Conservation (phyloP, 2,329 filamentous ascomycete genomes). For the Thelonectria blattea region DNA sequence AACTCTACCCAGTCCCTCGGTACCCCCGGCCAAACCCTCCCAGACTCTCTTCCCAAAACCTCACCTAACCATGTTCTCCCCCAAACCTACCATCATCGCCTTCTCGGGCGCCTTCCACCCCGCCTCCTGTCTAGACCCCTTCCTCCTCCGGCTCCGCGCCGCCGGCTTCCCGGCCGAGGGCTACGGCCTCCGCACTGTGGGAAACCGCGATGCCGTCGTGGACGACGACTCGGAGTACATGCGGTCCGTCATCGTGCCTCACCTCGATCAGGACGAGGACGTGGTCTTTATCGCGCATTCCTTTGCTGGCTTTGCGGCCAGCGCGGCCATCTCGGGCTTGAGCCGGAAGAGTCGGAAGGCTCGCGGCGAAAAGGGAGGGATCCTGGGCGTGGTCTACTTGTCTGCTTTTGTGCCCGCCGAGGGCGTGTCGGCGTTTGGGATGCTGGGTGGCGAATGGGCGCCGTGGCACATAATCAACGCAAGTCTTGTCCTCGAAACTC, state of each 20-base stretch:
- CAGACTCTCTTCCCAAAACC: background rate
- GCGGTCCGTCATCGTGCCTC: background rate
- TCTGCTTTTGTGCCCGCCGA: background rate
- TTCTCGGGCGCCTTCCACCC: background rate
- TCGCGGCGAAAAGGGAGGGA: background rate
- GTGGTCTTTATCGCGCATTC: background rate
- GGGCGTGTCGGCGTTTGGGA: background rate
- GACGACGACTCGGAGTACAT: background rate
- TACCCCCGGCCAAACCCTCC: background rate
- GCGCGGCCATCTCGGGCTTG: background rate
- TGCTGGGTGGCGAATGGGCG: background rate
- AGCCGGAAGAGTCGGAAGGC: background rate
- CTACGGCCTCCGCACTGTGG: background rate
- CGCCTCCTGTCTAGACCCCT: background rate
- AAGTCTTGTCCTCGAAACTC: background rate
- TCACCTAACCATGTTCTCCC: background rate
- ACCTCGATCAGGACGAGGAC: background rate
- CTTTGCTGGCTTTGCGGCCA: background rate
- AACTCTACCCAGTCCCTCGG: background rate
- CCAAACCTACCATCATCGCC: background rate
- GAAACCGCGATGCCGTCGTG: background rate
- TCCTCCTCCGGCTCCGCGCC: background rate
- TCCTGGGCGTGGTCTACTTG: background rate
- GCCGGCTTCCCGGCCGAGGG: background rate
- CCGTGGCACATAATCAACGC: background rate